phyloP scores from a whole-genome alignment of 2,329 filamentous ascomycete species.

The Neofusicoccum sp. region DNA sequence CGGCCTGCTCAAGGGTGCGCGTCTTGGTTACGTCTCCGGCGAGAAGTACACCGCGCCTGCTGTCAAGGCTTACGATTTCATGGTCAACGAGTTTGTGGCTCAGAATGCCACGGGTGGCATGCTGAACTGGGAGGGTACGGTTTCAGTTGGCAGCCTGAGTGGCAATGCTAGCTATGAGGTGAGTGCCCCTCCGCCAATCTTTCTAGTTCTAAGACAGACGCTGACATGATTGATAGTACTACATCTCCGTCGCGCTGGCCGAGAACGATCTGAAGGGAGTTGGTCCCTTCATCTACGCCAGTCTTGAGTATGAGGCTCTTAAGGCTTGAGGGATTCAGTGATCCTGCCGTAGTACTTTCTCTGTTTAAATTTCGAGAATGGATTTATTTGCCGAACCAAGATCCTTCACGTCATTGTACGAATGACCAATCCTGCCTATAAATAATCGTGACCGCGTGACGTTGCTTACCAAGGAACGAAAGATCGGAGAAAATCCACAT shows the following conservation, averaged over 20 bases:
- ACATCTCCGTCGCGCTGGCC: conserved; percentile 37
- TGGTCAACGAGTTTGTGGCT: conserved; percentile 51
- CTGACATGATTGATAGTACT: conserved; percentile 34
- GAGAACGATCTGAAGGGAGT: conserved; percentile 46
- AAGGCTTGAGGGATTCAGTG: not conserved
- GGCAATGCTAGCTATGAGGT: conserved; percentile 56
- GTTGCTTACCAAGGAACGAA: not conserved
- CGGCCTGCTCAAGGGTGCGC: conserved; percentile 38
- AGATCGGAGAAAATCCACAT: not conserved
- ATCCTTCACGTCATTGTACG: not conserved
- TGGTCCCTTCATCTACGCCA: conserved; percentile 45
- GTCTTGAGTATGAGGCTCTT: conserved; percentile 29
- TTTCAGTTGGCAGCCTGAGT: conserved; percentile 55
- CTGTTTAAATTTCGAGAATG: too few relatives aligned
- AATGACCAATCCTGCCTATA: conserved; percentile 8
- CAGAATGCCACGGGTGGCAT: conserved; percentile 47
- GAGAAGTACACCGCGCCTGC: conserved; percentile 42
- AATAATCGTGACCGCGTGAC: not conserved
- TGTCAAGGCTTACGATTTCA: conserved; percentile 47
- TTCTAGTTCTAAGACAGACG: not conserved
- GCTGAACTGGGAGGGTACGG: conserved; percentile 55
- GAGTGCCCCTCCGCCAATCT: conserved; percentile 25
- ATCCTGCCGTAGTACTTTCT: not conserved
- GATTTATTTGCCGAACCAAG: not conserved
- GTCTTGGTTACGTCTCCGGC: conserved; percentile 35